Base-by-base conservation (phyloP, 148 eudicot genomes). In the Silene conica region DNA sequence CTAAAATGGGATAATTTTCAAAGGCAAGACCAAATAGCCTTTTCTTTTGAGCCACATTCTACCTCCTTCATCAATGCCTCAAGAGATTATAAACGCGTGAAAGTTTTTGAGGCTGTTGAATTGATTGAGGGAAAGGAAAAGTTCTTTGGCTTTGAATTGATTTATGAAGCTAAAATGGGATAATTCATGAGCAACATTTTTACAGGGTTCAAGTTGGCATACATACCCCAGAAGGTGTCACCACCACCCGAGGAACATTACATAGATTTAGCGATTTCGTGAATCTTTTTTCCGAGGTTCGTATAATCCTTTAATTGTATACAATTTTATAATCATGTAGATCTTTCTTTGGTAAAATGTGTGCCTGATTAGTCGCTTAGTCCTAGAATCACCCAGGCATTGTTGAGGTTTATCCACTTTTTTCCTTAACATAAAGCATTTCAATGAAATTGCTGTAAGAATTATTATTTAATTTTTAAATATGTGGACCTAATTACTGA, bases 201-300 rank as follows among this genome's bases (percentile, higher is more conserved):
- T 95, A 88, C 94, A 92, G 99, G 88, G 91, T 90, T 78, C 92
- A 88, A 82, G 84, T 95, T 79, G 99, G 92, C 73, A 50, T 95
- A 82, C 99, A 92, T 78, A 88, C 99, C 75, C 99, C 97, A 57
- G 89, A 86, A 76, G 96, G 89, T 18, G 71, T 85, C 76, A 95
- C 99, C 31, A 83, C 90, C 22, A 87, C 87, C 62, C 92, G 88
- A 58, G 86, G 83, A 74, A 77, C 85, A 73, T 82, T 95, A 72
- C 90, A 84, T 73, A 87, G 99, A 82, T 95, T 87, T 78, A 95
- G 86, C 73, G 96, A 92, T 76, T 95, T 95, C 81, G 78, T 88
- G 82, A 87, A 88, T 89, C 86, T 95, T 21, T 82, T 75, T 83
- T 83, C 90, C 52, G 97, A 93, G 72, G 98, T 92, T 80, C 83